Conservation (phyloP, 441 rosid species). For the Euphorbia schlechtendalii region DNA sequence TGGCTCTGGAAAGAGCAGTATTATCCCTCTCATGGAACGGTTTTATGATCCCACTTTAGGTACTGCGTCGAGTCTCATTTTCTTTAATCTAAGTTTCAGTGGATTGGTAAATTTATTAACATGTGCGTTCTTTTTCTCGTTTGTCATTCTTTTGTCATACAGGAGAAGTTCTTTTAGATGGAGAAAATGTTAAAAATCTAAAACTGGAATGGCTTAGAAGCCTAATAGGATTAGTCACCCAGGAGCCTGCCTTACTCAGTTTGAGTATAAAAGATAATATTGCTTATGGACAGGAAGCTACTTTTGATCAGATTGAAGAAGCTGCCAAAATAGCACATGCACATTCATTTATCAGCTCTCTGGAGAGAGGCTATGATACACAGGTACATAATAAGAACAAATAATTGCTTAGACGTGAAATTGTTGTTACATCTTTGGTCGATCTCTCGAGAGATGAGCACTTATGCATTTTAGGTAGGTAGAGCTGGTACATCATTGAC, state of each 20-base stretch:
- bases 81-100: conserved; percentile 9
- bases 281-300: conserved; percentile 85
- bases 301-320: conserved; percentile 86
- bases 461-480: conserved; percentile 60
- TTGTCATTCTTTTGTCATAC: conserved; percentile 30
- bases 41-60: conserved; percentile 99
- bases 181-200: conserved; percentile 85
- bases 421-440: not conserved
- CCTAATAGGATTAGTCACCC: conserved; percentile 92
- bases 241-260: conserved; percentile 95
- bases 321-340: conserved; percentile 98
- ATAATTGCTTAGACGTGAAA: conserved; percentile 9
- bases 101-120: conserved; percentile 13
- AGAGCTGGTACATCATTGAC: conserved; percentile 80
- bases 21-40: conserved; percentile 95
- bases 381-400: conserved; percentile 46
- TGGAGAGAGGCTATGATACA: conserved; percentile 89
- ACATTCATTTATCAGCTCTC: conserved; percentile 91
- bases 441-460: conserved; percentile 15
- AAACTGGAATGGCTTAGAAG: conserved; percentile 90
- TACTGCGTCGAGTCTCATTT: conserved; percentile 24
- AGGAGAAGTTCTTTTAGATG: conserved; percentile 99
- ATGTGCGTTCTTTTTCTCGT: conserved; percentile 18
- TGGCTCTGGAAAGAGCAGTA: conserved; percentile 99
- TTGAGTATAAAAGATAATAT: conserved; percentile 89